These are phyloP conservation scores for Morella rubra DNA, from an alignment of 306 rosid species.

Conservation along the genomic window DNA sequence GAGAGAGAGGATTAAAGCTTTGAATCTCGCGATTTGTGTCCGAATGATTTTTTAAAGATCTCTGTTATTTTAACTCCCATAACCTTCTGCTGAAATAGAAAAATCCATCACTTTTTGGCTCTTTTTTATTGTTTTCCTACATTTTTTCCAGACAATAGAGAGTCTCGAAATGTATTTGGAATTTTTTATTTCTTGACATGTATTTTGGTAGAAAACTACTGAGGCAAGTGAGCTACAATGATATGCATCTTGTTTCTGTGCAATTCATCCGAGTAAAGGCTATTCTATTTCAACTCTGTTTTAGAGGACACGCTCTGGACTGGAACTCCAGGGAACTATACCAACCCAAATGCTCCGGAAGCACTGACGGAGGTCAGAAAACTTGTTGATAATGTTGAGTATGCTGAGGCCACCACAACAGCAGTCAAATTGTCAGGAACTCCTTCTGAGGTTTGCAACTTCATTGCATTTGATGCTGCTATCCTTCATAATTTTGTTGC, in stretches of 20 bases:
- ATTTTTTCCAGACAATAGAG: not conserved
- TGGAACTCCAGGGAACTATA: conserved; percentile 72
- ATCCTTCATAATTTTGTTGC: not conserved
- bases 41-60: not conserved
- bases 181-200: not conserved
- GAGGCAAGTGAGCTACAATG: no score
- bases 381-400: conserved; percentile 69
- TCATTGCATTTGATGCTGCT: conserved; percentile 18
- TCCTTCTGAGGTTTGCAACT: conserved; percentile 60
- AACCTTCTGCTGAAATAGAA: not conserved
- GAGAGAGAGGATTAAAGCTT: not conserved
- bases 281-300: conserved; percentile 12
- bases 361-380: conserved; percentile 70
- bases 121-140: not conserved
- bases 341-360: conserved; percentile 67
- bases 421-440: conserved; percentile 70
- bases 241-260: not conserved
- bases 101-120: not conserved
- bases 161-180: not conserved
- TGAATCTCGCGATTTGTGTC: not conserved
- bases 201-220: not conserved
- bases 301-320: conserved; percentile 96
- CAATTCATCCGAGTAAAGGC: not conserved
- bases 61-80: no score
- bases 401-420: conserved; percentile 66